A percentile compares a stretch with the other conserved stretches of the same genome.
These are phyloP conservation scores for Mycena floridula DNA, from an alignment of 768 basidiomycete species.

Conservation along the genomic window DNA sequence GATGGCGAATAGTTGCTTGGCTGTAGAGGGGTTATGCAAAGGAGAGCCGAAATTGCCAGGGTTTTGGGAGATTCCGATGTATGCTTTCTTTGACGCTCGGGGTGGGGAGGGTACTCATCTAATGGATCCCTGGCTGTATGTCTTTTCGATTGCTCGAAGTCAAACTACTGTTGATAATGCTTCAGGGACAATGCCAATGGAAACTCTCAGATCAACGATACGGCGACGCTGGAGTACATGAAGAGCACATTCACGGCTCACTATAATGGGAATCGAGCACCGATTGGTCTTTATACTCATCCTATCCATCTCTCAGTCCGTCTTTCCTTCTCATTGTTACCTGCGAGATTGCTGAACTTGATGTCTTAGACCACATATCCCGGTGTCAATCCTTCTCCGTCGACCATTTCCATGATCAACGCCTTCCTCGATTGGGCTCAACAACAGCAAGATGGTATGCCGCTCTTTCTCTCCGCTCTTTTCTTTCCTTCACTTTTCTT, in stretches of 20 bases:
- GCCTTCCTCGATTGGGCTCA: slow-evolving; percentile 81
- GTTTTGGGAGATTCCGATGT: slow-evolving; percentile 85
- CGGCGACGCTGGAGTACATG: slow-evolving; percentile 66
- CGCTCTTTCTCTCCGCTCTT: background rate
- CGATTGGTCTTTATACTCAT: slow-evolving; percentile 78
- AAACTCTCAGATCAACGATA: slow-evolving; percentile 41
- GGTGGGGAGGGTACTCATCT: slow-evolving; percentile 56
- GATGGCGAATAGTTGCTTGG: slow-evolving; percentile 71
- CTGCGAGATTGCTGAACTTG: slow-evolving; percentile 2
- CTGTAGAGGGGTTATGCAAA: slow-evolving; percentile 48
- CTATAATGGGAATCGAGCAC: slow-evolving; percentile 70
- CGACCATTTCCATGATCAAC: slow-evolving; percentile 72
- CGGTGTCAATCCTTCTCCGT: slow-evolving; percentile 41
- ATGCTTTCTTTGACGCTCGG: slow-evolving; percentile 60
- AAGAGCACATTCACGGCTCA: slow-evolving; percentile 68
- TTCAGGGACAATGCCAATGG: slow-evolving; percentile 52
- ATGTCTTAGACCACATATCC: slow-evolving; percentile 47
- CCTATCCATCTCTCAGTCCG: slow-evolving; percentile 68
- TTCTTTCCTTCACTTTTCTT: background rate
- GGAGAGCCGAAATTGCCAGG: slow-evolving; percentile 70
- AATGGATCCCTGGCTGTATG: slow-evolving; percentile 82
- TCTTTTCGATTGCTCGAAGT: slow-evolving; percentile 6
- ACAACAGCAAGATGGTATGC: slow-evolving; percentile 52
- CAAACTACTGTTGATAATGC: background rate
- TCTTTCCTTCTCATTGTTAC: slow-evolving; percentile 4